Percentiles rank a stretch among this genome's conserved stretches.
Evolutionary conservation across 768 basidiomycete genomes (phyloP).

Genomic region (Rhodotorula kratochvilovae): DNA sequence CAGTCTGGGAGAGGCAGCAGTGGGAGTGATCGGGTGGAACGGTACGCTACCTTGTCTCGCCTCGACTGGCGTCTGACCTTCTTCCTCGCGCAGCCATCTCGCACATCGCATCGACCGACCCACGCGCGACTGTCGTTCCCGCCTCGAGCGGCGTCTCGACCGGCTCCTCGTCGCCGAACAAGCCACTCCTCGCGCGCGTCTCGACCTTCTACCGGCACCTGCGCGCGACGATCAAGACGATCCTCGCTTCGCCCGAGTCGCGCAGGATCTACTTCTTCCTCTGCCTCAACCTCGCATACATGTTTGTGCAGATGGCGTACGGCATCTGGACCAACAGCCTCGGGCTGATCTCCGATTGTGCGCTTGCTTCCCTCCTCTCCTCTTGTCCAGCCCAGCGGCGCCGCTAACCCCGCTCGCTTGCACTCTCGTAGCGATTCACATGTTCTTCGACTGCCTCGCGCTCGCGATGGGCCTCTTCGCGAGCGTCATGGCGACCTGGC

Average conservation of each 20-base stretch:
- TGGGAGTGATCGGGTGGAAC: constrained; percentile 60
- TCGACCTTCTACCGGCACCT: constrained; percentile 43
- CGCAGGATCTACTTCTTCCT: constrained; percentile 96
- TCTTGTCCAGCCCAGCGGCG: background rate
- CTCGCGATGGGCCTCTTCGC: constrained; percentile 92
- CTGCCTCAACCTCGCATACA: constrained; percentile 87
- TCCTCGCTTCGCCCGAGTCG: constrained; percentile 84
- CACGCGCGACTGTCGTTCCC: constrained; percentile 25
- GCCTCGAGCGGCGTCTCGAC: constrained; percentile 21
- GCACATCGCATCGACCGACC: constrained; percentile 38
- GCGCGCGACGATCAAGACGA: constrained; percentile 71
- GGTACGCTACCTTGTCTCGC: constrained; percentile 52
- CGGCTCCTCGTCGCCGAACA: constrained; percentile 17
- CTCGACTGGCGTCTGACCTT: background rate
- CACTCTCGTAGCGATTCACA: constrained; percentile 74
- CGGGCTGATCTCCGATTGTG: constrained; percentile 94
- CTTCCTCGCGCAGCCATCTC: constrained; percentile 39
- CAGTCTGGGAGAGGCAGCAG: constrained; percentile 58
- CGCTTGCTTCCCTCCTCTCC: constrained; percentile 37
- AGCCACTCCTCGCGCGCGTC: constrained; percentile 18
- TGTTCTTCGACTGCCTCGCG: constrained; percentile 98
- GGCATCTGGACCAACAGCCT: constrained; percentile 97
- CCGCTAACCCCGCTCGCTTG: constrained; percentile 1
- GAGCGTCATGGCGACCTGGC: constrained; percentile 97
- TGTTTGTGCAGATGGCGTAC: constrained; percentile 91